Base-by-base conservation (phyloP, 106 monocot genomes). In the Cymbidium sinense region DNA sequence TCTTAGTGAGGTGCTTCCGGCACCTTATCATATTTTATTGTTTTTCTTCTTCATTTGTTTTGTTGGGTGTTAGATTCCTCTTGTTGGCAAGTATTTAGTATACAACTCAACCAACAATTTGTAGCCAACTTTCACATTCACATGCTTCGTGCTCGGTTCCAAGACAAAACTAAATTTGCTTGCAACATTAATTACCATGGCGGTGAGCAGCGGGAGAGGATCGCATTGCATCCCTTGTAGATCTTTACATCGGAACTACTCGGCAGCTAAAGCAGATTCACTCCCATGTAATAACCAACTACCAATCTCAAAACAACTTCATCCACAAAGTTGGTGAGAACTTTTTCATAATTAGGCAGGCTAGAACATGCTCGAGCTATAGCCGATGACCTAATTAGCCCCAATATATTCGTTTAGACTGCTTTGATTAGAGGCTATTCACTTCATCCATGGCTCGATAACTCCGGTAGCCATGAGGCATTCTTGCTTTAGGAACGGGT, bases 321-420 rank as follows among this genome's bases (percentile, higher is more conserved):
- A 23, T 84, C 50, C 15, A 37, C 84, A 0, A 84, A 81, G 80
- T 64, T 84, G 34, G 77, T 84, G 7, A 54, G 84, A 0, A n/a
- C 73, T 13, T 84, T 81, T n/a, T 72, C 84, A 5, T 77, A 84
- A 34, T 20, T 80, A 11, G 80, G 77, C 7, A 27, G 4, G n/a
- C 29, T 81, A n/a, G 71, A 74, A 8, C 77, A 80, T 34, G 80
- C 80, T 37, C 80, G 84, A 19, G 77, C 34, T 12, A 29, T 81
- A n/a, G 80, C 64, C 29, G 37, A 62, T 36, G 43, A 25, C 25
- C 36, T 84, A 28, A 13, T 10, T 15, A 33, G 17, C 23, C 84
- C 84, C 44, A 84, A 77, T 43, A 77, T 12, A 61, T 84, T 84
- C 37, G 84, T 84, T 2, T 84, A 80, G 84, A 84, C 76, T 9